Percentiles rank a stretch among this genome's conserved stretches.
Evolutionary conservation across 148 eudicot species (phyloP).

Genomic region (Talinum fruticosum): DNA sequence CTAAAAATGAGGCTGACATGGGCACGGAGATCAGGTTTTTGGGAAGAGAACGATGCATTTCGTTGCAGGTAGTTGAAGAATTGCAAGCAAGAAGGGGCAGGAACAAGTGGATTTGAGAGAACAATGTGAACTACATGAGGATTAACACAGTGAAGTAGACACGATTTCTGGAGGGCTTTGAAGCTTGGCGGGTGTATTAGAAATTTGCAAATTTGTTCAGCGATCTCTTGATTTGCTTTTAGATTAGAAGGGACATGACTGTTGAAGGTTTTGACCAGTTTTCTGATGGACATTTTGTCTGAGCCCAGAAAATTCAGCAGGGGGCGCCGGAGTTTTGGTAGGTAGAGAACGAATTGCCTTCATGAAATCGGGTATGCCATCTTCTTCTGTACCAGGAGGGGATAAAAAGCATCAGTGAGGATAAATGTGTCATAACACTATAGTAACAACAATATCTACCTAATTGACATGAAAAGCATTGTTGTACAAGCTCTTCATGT

Average conservation of each 20-base stretch:
- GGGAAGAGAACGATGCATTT: constrained; percentile 31
- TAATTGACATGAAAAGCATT: too few relatives aligned
- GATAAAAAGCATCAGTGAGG: too few relatives aligned
- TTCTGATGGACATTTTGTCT: constrained; percentile 43
- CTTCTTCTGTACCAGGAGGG: neutral
- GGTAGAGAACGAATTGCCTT: neutral
- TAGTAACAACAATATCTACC: too few relatives aligned
- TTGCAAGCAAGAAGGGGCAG: constrained; percentile 42
- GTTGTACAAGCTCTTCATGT: too few relatives aligned
- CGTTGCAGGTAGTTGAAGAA: constrained; percentile 52
- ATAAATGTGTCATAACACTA: too few relatives aligned
- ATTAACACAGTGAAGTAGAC: constrained; percentile 38
- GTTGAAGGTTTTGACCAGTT: constrained; percentile 35
- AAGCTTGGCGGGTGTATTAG: constrained; percentile 25
- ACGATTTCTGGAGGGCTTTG: constrained; percentile 31
- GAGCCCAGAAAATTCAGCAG: neutral
- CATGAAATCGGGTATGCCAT: too few relatives aligned
- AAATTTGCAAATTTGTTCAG: constrained; percentile 41
- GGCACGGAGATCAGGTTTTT: constrained; percentile 42
- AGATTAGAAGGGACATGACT: constrained; percentile 23
- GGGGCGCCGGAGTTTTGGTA: neutral
- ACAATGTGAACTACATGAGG: constrained; percentile 49
- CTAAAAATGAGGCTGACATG: constrained; percentile 53
- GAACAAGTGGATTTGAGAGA: constrained; percentile 54
- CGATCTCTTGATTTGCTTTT: constrained; percentile 41